These are phyloP conservation scores for Eucalyptus sp. DNA, from an alignment of 345 rosid species.

Conservation along the genomic window DNA sequence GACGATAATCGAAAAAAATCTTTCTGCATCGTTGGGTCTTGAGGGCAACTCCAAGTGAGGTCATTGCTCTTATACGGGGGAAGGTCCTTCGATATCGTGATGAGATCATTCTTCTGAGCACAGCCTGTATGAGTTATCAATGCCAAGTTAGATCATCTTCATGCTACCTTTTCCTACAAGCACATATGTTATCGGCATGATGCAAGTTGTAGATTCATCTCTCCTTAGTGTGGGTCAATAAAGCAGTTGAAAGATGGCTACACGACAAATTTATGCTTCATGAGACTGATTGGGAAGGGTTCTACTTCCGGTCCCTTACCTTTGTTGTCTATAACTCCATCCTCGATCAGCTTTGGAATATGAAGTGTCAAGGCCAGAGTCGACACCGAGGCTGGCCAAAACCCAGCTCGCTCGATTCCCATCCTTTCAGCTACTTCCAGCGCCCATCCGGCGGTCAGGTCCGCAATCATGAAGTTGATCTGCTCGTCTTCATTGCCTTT, in stretches of 20 bases:
- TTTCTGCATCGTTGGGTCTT: not conserved
- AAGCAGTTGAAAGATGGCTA: not conserved
- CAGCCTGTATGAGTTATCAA: not conserved
- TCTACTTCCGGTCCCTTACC: not conserved
- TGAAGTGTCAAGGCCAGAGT: not conserved
- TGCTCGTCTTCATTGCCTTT: not conserved
- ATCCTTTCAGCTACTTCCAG: slow-evolving; percentile 4
- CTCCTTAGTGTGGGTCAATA: not conserved
- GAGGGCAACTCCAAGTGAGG: not conserved
- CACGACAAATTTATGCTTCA: not conserved
- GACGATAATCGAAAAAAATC: not conserved
- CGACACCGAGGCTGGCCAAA: not conserved
- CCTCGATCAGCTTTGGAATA: not conserved
- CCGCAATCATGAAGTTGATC: slow-evolving; percentile 6
- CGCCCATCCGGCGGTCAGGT: slow-evolving; percentile 1
- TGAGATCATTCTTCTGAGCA: not conserved
- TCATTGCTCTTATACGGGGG: not conserved
- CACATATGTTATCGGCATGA: not conserved
- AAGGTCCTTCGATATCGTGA: not conserved
- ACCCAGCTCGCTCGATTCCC: not conserved
- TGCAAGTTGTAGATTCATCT: not conserved
- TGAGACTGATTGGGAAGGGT: not conserved
- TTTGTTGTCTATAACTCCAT: slow-evolving; percentile 7
- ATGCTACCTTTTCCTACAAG: not conserved
- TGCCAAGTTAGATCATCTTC: not conserved